Base-by-base conservation (phyloP, 2,329 filamentous ascomycete genomes). In the Neoascochyta sp. region DNA sequence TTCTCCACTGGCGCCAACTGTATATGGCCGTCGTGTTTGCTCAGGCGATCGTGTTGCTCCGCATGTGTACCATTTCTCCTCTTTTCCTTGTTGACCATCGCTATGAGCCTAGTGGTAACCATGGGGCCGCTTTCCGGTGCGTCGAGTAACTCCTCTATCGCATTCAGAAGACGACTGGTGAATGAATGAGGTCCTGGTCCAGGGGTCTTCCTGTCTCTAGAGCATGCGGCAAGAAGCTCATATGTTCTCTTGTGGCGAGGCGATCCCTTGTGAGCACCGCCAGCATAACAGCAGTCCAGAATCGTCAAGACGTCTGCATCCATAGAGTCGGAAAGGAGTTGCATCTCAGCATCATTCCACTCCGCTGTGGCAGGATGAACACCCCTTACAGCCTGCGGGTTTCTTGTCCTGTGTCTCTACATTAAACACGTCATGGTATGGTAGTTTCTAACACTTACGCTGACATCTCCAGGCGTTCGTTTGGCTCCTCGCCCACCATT, bases 261-360 rank as follows among this genome's bases (percentile, higher is more conserved):
- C 4, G 8, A 7, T 9, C 43, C 30, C 20, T 55, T 56, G 7
- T 27, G 28, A 9, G 43, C 25, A n/a, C 39, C 45, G 34, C 52
- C 49, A 2, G 56, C 54, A 18, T 29, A 57, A 28, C 57, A 61
- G 15, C 50, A 53, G 28, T 62, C 58, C 2, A 62, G 36, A 6
- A 61, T 54, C 3, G 41, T 32, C 4, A 62, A 34, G 0, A 53
- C 49, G 21, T 62, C 57, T 9, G 32, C 38, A n/a, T 44, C 23
- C n/a, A n/a, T n/a, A 1, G 34, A 36, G 7, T 16, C 9, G 4
- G 41, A 10, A 1, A 45, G 7, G 2, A 56, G 17, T 3, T 25
- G 35, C 6, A 8, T 11, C 24, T 60, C 52, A 1, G 47, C 46
- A 14, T 39, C 24, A 12, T 41, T 25, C 52, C 55, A 57, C 16